phyloP scores from a whole-genome alignment of 2,329 filamentous ascomycete species.

The Orbilia ellipsospora region DNA sequence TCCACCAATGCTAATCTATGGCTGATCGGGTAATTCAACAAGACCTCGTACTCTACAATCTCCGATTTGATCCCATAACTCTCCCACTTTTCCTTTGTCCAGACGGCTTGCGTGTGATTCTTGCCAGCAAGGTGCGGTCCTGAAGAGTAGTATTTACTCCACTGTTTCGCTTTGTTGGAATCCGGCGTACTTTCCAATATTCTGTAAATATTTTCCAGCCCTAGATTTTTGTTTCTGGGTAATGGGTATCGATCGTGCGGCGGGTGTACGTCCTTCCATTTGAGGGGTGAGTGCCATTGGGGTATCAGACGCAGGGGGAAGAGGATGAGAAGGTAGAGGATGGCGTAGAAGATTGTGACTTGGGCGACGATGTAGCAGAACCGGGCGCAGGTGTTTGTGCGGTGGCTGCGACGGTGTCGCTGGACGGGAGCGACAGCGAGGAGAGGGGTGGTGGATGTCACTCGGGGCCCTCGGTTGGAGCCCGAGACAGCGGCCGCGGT shows the following conservation, averaged over 20 bases:
- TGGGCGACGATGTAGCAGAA: conserved; percentile 46
- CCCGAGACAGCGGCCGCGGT: conserved; percentile 36
- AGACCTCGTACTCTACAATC: conserved; percentile 78
- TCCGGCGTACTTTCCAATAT: conserved; percentile 39
- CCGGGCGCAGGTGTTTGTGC: conserved; percentile 36
- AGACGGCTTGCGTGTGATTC: conserved; percentile 79
- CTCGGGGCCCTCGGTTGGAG: conserved; percentile 12
- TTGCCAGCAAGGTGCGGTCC: conserved; percentile 81
- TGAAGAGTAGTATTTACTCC: conserved; percentile 81
- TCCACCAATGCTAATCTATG: conserved; percentile 76
- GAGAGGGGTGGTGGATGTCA: conserved; percentile 32
- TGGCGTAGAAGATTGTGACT: conserved; percentile 48
- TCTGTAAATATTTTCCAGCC: conserved; percentile 20
- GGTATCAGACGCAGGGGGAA: conserved; percentile 38
- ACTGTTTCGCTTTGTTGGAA: conserved; percentile 66
- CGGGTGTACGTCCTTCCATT: conserved; percentile 31
- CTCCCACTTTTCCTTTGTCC: conserved; percentile 79
- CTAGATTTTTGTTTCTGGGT: conserved; percentile 33
- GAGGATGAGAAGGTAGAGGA: conserved; percentile 44
- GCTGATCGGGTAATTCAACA: conserved; percentile 79
- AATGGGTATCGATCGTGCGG: conserved; percentile 47
- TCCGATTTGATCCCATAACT: conserved; percentile 73
- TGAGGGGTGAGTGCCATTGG: conserved; percentile 20
- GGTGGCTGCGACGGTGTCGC: conserved; percentile 22
- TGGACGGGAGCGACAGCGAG: conserved; percentile 25